Evolutionary conservation across 1,284 basidiomycete species (phyloP).

Genomic region (Puccinia coronata): DNA sequence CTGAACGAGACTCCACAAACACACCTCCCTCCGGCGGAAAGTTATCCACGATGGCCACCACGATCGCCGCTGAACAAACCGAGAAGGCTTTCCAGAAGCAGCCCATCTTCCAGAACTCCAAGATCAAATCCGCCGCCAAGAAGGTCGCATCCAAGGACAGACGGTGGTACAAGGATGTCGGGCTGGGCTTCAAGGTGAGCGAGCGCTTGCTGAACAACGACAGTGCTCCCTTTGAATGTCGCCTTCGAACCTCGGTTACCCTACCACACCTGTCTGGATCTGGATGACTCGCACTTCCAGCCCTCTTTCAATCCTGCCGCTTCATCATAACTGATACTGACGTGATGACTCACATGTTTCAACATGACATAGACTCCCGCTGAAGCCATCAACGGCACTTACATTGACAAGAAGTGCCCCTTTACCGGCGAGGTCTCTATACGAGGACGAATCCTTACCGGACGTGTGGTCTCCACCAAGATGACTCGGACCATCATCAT

Average conservation of each 20-base stretch:
- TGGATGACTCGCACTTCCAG: too few relatives aligned
- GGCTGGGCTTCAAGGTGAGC: slow-evolving; percentile 58
- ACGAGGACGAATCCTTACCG: slow-evolving; percentile 97
- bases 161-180: slow-evolving; percentile 86
- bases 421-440: slow-evolving; percentile 81
- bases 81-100: slow-evolving; percentile 84
- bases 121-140: slow-evolving; percentile 73
- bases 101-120: slow-evolving; percentile 96
- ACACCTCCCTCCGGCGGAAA: neutral
- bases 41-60: slow-evolving; percentile 38
- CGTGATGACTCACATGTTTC: too few relatives aligned
- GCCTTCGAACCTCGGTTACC: too few relatives aligned
- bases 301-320: neutral
- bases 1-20: neutral
- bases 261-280: neutral
- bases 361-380: slow-evolving; percentile 80
- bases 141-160: slow-evolving; percentile 90
- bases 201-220: too few relatives aligned
- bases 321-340: too few relatives aligned
- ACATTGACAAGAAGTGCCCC: slow-evolving; percentile 98
- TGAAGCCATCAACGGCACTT: slow-evolving; percentile 94
- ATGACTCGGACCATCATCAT: slow-evolving; percentile 99
- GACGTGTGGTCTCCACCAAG: slow-evolving; percentile 96
- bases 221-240: too few relatives aligned
- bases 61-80: slow-evolving; percentile 48